Conservation (phyloP, 2,329 filamentous ascomycete genomes). For the Phialemoniopsis sp. region DNA sequence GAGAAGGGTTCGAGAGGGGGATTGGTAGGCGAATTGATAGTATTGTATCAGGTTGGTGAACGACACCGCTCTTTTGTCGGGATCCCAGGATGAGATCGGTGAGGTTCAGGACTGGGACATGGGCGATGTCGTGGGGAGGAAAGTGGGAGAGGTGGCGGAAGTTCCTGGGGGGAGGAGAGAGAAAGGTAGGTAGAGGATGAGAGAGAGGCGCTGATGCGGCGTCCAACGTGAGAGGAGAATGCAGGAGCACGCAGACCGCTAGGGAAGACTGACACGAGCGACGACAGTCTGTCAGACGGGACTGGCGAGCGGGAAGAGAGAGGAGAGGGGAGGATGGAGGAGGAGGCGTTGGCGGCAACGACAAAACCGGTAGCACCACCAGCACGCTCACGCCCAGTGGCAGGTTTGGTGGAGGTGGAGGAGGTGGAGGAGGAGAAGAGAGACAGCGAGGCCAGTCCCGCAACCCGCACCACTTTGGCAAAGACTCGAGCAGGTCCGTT, state of each 20-base stretch:
- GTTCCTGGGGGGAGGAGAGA: constrained; percentile 8
- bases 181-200: background rate
- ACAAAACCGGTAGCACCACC: constrained; percentile 1
- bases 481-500: constrained; percentile 4
- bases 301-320: background rate
- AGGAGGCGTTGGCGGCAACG: background rate
- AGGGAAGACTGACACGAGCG: too few relatives aligned
- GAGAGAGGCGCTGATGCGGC: too few relatives aligned
- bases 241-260: too few relatives aligned
- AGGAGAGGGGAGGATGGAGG: background rate
- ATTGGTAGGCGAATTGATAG: constrained; percentile 34
- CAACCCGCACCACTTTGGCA: constrained; percentile 5
- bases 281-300: too few relatives aligned
- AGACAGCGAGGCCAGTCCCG: background rate
- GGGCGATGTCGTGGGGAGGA: constrained; percentile 20
- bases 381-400: background rate
- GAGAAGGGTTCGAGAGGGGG: constrained; percentile 23
- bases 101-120: constrained; percentile 31
- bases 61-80: constrained; percentile 41
- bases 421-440: background rate
- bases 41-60: constrained; percentile 25
- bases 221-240: too few relatives aligned
- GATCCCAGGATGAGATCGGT: constrained; percentile 15
- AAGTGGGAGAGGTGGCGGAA: constrained; percentile 7
- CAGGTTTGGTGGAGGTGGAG: background rate